These are phyloP conservation scores for Venustampulla echinocandica DNA, from an alignment of 495 filamentous ascomycete species.

Conservation along the genomic window DNA sequence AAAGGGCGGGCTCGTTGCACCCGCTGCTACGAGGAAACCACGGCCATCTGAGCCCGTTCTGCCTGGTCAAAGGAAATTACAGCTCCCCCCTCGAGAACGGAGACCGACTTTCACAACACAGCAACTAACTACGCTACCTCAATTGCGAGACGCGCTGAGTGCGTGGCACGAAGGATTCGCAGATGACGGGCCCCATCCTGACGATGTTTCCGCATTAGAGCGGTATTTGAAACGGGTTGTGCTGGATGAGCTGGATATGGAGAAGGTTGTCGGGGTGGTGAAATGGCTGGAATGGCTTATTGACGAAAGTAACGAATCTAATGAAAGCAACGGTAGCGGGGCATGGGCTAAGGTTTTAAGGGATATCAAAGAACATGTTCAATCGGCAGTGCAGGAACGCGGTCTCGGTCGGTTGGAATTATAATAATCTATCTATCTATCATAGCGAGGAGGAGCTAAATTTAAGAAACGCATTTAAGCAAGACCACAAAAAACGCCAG, in stretches of 20 bases:
- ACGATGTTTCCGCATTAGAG: conserved; percentile 65
- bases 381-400: conserved; percentile 50
- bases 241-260: conserved; percentile 62
- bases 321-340: conserved; percentile 20
- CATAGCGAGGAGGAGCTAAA: too few species aligned
- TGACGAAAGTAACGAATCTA: conserved; percentile 50
- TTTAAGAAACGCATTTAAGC: too few species aligned
- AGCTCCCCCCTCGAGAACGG: conserved; percentile 41
- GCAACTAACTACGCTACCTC: conserved; percentile 42
- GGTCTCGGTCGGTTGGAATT: conserved; percentile 53
- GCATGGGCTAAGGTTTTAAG: conserved; percentile 42
- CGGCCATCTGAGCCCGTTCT: conserved; percentile 13
- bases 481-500: too few species aligned
- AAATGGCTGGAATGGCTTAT: conserved; percentile 69
- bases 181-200: conserved; percentile 60
- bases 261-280: conserved; percentile 58
- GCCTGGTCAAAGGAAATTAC: conserved; percentile 30
- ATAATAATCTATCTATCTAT: too few species aligned
- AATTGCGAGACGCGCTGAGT: conserved; percentile 52
- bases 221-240: conserved; percentile 63
- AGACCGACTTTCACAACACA: conserved; percentile 59
- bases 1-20: conserved; percentile 28
- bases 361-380: conserved; percentile 47
- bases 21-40: conserved; percentile 14
- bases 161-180: conserved; percentile 61